Conservation (phyloP, 2,329 filamentous ascomycete genomes). For the Shiraia bambusicola region DNA sequence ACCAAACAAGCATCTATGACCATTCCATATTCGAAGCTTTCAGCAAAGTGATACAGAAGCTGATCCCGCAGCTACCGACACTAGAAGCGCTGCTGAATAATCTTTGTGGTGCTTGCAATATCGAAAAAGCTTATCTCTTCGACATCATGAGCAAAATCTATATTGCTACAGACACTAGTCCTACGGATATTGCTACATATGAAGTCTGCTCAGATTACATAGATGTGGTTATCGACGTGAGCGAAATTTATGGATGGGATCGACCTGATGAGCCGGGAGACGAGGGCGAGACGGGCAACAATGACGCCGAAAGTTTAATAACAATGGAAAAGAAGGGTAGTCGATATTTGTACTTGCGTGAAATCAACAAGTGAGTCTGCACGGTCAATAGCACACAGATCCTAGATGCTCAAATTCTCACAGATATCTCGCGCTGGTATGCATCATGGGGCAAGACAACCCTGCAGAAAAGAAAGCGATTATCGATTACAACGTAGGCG, state of each 20-base stretch:
- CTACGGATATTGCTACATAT: constrained; percentile 92
- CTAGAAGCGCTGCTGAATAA: constrained; percentile 93
- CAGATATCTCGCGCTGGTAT: constrained; percentile 76
- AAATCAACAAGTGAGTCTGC: constrained; percentile 63
- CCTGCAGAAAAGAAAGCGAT: constrained; percentile 80
- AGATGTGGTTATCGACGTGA: constrained; percentile 95
- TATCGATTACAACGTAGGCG: constrained; percentile 84
- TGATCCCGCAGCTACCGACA: constrained; percentile 89
- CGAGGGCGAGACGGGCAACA: constrained; percentile 47
- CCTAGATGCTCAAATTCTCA: constrained; percentile 7
- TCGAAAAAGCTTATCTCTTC: constrained; percentile 97
- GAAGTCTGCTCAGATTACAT: constrained; percentile 99
- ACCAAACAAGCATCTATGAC: constrained; percentile 97
- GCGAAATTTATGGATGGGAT: constrained; percentile 87
- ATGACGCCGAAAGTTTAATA: constrained; percentile 63
- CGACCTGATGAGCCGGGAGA: constrained; percentile 40
- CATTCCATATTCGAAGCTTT: constrained; percentile 98
- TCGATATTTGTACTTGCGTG: constrained; percentile 63
- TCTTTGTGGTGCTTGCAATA: constrained; percentile 87
- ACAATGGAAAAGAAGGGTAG: constrained; percentile 60
- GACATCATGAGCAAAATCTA: constrained; percentile 98
- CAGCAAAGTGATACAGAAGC: constrained; percentile 95
- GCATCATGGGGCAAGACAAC: constrained; percentile 80
- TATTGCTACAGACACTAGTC: constrained; percentile 91
- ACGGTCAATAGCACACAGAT: background rate